Evolutionary conservation across 345 rosid genomes (phyloP), one percentile per base, ranked within the genome.

Genomic region (Boechera retrofracta): DNA sequence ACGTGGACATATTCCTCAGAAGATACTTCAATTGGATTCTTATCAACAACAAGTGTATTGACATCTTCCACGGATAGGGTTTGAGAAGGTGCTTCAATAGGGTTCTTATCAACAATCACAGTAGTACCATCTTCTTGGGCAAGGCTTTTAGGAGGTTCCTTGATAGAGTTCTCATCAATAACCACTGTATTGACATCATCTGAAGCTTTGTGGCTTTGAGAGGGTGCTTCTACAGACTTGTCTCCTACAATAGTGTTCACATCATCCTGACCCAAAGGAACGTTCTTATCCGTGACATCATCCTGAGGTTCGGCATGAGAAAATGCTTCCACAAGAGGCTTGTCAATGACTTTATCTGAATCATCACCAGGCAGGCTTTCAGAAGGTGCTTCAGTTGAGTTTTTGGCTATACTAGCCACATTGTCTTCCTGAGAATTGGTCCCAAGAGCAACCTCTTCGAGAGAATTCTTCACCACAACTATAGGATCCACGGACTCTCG

Each of bases 1-100:
- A 78, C 73, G 28, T 78, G 74, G 28, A 59, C 59, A 45, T 59
- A 12, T 10, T 73, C 82, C 65, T 73, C 82, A 61, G 82, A 67
- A 53, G 75, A 79, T 42, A 66, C 83, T 70, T 71, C 81, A 66
- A 78, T 75, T 44, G 82, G 76, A 70, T 80, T 74, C 24, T 71
- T 71, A 7, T 77, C 81, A 49, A 77, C 72, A 71, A 77, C 73
- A 55, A 70, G 76, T 9, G 75, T 76, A 75, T 80, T 55, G 12
- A 65, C 77, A 58, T 81, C 83, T 47, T 83, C 88, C 11, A 69
- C 54, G 13, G 75, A 78, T 51, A 71, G 54, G 42, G 83, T 54
- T 64, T 77, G 83, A 35, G 77, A 47, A n/a, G 82, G 76, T n/a
- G 10, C 72, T 41, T 78, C 74, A 42, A 69, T 77, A 65, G 78